Conservation (phyloP, 139 green algal genomes). For the Chlamydomonas eustigma region DNA sequence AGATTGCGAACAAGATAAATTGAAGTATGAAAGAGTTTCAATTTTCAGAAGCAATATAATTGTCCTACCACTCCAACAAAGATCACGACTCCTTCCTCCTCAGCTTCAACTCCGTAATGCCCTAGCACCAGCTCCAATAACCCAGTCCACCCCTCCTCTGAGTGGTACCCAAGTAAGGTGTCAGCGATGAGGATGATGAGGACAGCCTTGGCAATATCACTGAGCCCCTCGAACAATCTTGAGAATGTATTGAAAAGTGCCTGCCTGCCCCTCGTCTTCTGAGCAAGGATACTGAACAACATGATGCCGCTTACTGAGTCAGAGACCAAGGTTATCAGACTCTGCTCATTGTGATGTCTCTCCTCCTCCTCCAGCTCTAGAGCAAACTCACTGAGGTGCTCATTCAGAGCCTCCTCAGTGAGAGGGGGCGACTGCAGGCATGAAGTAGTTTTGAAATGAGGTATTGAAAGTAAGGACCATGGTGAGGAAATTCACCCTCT, state of each 20-base stretch:
- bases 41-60: too few species aligned
- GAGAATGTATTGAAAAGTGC: conserved; percentile 56
- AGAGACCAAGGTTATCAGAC: conserved; percentile 51
- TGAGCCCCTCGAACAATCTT: conserved; percentile 77
- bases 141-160: conserved; percentile 88
- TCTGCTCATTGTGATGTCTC: conserved; percentile 55
- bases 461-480: too few species aligned
- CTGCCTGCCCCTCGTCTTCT: conserved; percentile 24
- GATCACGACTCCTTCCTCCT: conserved; percentile 51
- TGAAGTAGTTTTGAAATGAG: too few species aligned
- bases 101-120: conserved; percentile 77
- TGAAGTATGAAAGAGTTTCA: too few species aligned
- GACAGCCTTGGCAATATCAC: conserved; percentile 89
- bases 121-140: conserved; percentile 64
- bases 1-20: too few species aligned
- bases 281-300: conserved; percentile 58
- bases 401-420: conserved; percentile 39
- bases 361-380: conserved; percentile 61
- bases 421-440: conserved; percentile 5
- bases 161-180: conserved; percentile 91
- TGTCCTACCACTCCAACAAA: conserved; percentile 33
- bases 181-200: conserved; percentile 84
- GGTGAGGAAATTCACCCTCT: too few species aligned
- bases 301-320: conserved; percentile 59
- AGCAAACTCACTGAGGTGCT: conserved; percentile 55